Conservation (phyloP, 805 yeast species). For the Cyberlindnera nakhonratchasimensis region DNA sequence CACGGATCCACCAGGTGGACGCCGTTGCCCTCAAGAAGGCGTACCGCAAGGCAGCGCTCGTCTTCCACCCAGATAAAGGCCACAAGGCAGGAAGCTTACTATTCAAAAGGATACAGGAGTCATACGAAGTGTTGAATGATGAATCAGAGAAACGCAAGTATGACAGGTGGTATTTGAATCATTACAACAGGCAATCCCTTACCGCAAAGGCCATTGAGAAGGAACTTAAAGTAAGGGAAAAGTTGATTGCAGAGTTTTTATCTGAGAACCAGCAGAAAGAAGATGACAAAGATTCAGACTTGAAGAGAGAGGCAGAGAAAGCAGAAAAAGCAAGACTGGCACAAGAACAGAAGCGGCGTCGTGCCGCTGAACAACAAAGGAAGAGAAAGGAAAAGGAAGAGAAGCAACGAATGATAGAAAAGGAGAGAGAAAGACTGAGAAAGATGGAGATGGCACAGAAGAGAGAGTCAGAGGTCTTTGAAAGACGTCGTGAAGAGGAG, state of each 20-base stretch:
- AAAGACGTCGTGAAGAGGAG: constrained; percentile 16
- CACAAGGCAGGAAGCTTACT: constrained; percentile 23
- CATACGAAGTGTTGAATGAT: constrained; percentile 18
- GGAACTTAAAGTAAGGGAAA: neutral
- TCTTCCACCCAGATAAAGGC: constrained; percentile 77
- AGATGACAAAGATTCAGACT: neutral
- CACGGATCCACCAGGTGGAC: constrained; percentile 36
- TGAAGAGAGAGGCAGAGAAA: constrained; percentile 1
- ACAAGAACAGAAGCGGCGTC: neutral
- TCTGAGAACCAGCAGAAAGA: too few relatives aligned
- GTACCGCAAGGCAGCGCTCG: constrained; percentile 64
- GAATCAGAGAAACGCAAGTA: constrained; percentile 1
- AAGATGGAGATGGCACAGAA: constrained; percentile 9
- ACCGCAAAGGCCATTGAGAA: constrained; percentile 4
- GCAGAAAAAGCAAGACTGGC: neutral
- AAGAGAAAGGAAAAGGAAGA: constrained; percentile 1
- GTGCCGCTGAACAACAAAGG: constrained; percentile 1
- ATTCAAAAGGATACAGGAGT: constrained; percentile 18
- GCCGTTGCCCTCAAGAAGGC: constrained; percentile 66
- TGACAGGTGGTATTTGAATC: constrained; percentile 18
- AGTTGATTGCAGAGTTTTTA: neutral
- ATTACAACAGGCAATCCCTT: constrained; percentile 13
- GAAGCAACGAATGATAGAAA: constrained; percentile 2
- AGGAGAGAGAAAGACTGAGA: constrained; percentile 4
- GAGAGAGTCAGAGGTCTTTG: constrained; percentile 13